Conservation (phyloP, 805 yeast species). For the Candida coleopterorum region DNA sequence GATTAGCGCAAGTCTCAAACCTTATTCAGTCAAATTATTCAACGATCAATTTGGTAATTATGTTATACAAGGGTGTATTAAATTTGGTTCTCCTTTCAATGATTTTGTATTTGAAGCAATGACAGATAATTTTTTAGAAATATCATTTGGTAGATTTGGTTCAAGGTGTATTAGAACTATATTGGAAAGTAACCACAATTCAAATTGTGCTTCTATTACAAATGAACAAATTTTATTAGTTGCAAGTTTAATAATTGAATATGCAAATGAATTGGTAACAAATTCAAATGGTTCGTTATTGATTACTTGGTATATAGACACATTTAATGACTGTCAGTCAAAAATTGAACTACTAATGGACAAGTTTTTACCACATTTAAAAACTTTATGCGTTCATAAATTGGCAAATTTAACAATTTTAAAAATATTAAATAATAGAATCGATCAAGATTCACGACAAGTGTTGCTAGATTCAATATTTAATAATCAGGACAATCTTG, state of each 20-base stretch:
- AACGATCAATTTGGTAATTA: slow-evolving; percentile 97
- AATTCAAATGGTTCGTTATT: slow-evolving; percentile 86
- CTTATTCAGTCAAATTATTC: slow-evolving; percentile 79
- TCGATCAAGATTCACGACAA: slow-evolving; percentile 58
- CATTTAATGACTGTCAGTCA: slow-evolving; percentile 34
- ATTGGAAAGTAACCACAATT: slow-evolving; percentile 56
- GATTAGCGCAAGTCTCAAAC: slow-evolving; percentile 66
- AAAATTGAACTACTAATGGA: slow-evolving; percentile 53
- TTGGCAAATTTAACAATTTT: slow-evolving; percentile 78
- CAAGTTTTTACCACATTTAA: slow-evolving; percentile 57
- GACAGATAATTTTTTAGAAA: slow-evolving; percentile 68
- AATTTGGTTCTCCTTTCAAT: slow-evolving; percentile 84
- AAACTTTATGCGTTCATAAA: slow-evolving; percentile 68
- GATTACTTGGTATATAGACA: slow-evolving; percentile 92
- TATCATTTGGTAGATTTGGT: slow-evolving; percentile 88
- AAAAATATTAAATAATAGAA: slow-evolving; percentile 68
- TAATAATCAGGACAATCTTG: slow-evolving; percentile 43
- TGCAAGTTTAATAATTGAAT: slow-evolving; percentile 71
- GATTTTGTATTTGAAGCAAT: slow-evolving; percentile 85
- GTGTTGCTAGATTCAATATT: slow-evolving; percentile 62
- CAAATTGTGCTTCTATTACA: slow-evolving; percentile 21
- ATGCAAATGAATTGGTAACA: slow-evolving; percentile 73
- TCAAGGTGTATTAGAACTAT: slow-evolving; percentile 94
- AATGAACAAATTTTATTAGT: slow-evolving; percentile 66
- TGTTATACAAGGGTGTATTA: slow-evolving; percentile 89